phyloP scores from a whole-genome alignment of 345 rosid genomes.

The Boechera retrofracta region DNA sequence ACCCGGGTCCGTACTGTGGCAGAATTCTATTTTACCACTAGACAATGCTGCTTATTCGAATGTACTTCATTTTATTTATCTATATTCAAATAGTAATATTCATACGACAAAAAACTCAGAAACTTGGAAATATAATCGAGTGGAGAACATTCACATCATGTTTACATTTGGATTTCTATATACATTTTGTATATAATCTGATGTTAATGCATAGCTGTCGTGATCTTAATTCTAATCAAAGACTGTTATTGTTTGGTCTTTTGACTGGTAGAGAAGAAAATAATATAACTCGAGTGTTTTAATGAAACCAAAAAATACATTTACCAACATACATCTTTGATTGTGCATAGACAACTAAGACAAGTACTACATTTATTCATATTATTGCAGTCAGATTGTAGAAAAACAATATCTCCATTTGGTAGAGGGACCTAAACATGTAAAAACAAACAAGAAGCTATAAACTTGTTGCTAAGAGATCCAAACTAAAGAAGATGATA shows the following conservation, averaged over 20 bases:
- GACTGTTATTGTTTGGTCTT: background rate
- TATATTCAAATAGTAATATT: no score
- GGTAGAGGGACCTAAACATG: background rate
- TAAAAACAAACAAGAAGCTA: no score
- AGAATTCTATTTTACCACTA: slow-evolving; percentile 70
- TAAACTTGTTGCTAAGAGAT: background rate
- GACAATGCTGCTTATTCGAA: slow-evolving; percentile 36
- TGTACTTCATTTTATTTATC: background rate
- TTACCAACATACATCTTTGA: no score
- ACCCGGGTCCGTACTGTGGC: slow-evolving; percentile 89
- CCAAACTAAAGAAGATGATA: background rate
- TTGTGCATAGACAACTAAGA: background rate
- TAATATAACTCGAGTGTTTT: background rate
- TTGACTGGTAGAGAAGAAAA: background rate
- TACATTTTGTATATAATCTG: no score
- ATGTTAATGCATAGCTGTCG: no score
- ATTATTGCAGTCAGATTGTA: background rate
- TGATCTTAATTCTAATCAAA: no score
- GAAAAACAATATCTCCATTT: background rate
- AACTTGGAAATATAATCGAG: background rate
- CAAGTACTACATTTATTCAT: background rate
- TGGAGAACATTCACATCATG: background rate
- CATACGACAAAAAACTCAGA: no score
- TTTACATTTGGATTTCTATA: no score
- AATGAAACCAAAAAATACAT: no score